phyloP scores from a whole-genome alignment of 176 grass and related monocot species.

The Oryza meyeriana region DNA sequence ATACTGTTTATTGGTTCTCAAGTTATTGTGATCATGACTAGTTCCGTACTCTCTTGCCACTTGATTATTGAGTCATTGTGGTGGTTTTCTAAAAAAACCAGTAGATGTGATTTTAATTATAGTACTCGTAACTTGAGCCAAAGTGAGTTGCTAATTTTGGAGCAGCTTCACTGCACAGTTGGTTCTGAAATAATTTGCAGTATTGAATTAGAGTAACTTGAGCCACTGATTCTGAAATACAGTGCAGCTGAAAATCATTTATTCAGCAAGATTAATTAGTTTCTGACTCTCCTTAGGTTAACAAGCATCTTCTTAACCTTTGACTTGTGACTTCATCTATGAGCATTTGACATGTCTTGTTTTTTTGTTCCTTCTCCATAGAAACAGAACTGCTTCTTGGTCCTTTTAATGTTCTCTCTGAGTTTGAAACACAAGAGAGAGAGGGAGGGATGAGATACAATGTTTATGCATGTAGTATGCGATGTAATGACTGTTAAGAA shows the following conservation, averaged over 20 bases:
- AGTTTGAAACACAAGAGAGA: neutral
- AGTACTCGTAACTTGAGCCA: neutral
- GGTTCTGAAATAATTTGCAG: neutral
- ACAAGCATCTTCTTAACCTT: neutral
- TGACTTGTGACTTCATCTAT: neutral
- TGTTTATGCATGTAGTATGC: neutral
- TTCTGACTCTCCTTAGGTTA: neutral
- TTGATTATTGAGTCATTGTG: neutral
- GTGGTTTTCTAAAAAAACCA: neutral
- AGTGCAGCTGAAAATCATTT: neutral
- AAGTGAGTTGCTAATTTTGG: neutral
- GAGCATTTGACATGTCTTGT: neutral
- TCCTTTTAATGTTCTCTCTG: neutral
- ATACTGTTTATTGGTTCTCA: too few species aligned
- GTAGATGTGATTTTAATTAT: neutral
- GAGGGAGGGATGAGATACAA: neutral
- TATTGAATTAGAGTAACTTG: neutral
- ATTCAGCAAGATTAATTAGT: neutral
- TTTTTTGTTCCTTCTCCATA: neutral
- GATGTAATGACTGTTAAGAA: neutral
- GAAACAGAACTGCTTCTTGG: neutral
- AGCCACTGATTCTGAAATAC: neutral
- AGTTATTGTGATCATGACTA: too few species aligned
- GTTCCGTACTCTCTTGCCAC: neutral
- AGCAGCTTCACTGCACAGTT: neutral